Conservation (phyloP, 768 basidiomycete genomes). For the Naganishia vishniacii region DNA sequence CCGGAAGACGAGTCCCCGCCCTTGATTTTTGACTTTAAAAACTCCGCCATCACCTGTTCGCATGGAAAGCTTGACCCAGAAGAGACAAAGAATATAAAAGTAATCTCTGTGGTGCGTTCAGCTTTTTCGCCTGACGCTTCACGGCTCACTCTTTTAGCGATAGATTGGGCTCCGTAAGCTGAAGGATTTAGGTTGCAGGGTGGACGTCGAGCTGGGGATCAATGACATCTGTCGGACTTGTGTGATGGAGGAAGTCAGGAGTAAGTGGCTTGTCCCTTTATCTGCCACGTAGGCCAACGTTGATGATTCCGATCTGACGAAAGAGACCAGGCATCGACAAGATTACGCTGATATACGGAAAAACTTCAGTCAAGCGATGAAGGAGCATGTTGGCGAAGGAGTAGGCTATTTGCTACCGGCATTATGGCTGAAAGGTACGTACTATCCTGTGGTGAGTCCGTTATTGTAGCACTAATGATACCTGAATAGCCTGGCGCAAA, state of each 20-base stretch:
- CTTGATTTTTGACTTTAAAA: neutral
- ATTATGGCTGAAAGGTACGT: constrained; percentile 5
- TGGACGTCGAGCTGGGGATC: neutral
- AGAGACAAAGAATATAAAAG: constrained; percentile 1
- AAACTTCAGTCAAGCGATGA: neutral
- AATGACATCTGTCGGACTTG: constrained; percentile 16
- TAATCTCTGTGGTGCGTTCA: constrained; percentile 18
- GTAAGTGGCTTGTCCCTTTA: neutral
- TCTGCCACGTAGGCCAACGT: neutral
- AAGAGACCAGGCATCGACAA: neutral
- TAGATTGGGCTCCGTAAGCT: constrained; percentile 6
- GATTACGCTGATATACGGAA: neutral
- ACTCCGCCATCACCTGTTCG: constrained; percentile 3
- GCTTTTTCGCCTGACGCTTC: neutral
- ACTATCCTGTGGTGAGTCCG: neutral
- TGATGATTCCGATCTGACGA: neutral
- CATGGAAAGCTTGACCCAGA: constrained; percentile 15
- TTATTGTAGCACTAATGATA: neutral
- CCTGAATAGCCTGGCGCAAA: neutral
- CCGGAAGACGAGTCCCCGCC: neutral
- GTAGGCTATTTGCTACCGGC: neutral
- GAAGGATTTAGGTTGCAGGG: constrained; percentile 1
- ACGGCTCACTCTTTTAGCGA: neutral
- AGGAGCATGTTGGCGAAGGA: neutral
- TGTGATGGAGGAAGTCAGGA: constrained; percentile 2